Conservation (phyloP, 73 alveolate species). For the Tetrahymena borealis region DNA sequence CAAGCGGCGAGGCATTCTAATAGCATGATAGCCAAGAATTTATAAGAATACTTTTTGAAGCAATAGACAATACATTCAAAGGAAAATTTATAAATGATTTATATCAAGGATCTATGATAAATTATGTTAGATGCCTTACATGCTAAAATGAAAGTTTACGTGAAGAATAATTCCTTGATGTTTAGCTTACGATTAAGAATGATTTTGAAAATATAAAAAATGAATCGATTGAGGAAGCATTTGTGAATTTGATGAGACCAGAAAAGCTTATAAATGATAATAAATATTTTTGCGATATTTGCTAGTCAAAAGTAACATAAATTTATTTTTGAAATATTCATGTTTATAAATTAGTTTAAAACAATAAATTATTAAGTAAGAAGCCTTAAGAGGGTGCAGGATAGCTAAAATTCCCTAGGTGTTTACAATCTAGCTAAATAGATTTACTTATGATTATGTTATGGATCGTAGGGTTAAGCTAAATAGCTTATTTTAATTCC, state of each 20-base stretch:
- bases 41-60: conserved; percentile 93
- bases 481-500: conserved; percentile 71
- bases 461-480: conserved; percentile 69
- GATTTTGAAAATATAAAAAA: conserved; percentile 77
- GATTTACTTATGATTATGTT: conserved; percentile 80
- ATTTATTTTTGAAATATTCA: neutral
- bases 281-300: conserved; percentile 78
- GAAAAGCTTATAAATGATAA: conserved; percentile 81
- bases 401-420: conserved; percentile 71
- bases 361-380: conserved; percentile 26
- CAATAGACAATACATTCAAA: conserved; percentile 72
- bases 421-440: conserved; percentile 64
- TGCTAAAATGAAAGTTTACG: conserved; percentile 74
- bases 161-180: conserved; percentile 69
- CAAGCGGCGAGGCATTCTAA: conserved; percentile 40
- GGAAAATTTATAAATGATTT: conserved; percentile 62
- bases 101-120: conserved; percentile 70
- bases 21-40: conserved; percentile 78
- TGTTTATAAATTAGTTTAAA: neutral
- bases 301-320: conserved; percentile 62
- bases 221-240: conserved; percentile 73
- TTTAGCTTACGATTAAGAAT: conserved; percentile 82
- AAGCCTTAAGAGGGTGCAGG: conserved; percentile 83
- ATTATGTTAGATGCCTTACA: conserved; percentile 75
- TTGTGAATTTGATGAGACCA: conserved; percentile 85